Evolutionary conservation across 352 stramenopile species (phyloP).

Genomic region (Phytophthora rubi): DNA sequence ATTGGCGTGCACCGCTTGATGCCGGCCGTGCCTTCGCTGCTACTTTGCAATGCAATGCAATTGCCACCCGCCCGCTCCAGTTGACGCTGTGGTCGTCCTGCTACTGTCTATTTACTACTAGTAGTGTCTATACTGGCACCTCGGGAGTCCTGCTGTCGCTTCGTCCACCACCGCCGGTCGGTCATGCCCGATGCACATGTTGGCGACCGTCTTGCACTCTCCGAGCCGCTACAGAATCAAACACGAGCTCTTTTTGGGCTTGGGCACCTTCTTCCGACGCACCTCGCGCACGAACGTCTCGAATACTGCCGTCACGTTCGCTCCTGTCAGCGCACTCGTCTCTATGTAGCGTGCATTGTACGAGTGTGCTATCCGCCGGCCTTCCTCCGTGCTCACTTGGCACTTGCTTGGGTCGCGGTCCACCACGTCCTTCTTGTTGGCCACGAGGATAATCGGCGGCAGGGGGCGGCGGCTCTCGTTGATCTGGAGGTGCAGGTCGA

Average conservation of each 20-base stretch:
- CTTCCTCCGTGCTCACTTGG: slow-evolving; percentile 88
- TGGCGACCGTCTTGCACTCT: neutral
- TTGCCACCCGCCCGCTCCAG: slow-evolving; percentile 22
- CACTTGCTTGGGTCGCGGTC: slow-evolving; percentile 82
- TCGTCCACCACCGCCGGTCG: slow-evolving; percentile 7
- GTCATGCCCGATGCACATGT: neutral
- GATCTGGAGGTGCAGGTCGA: slow-evolving; percentile 89
- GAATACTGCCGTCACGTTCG: slow-evolving; percentile 88
- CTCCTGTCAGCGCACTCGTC: slow-evolving; percentile 85
- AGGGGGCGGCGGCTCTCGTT: slow-evolving; percentile 82
- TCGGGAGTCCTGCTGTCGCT: slow-evolving; percentile 20
- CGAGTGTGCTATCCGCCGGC: slow-evolving; percentile 80
- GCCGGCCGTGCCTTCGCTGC: slow-evolving; percentile 10
- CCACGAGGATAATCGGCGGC: slow-evolving; percentile 87
- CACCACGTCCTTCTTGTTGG: slow-evolving; percentile 91
- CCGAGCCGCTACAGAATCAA: slow-evolving; percentile 59
- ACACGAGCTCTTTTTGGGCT: slow-evolving; percentile 78
- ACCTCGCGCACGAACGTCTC: slow-evolving; percentile 89
- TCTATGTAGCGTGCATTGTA: slow-evolving; percentile 91
- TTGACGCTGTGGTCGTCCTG: slow-evolving; percentile 13
- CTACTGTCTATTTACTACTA: slow-evolving; percentile 50
- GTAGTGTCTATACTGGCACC: slow-evolving; percentile 41
- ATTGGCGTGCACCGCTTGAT: slow-evolving; percentile 23
- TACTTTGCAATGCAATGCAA: neutral
- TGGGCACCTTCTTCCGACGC: slow-evolving; percentile 80